Evolutionary conservation across 75 land plant genomes (phyloP).

Genomic region (Isoetes taiwanensis): DNA sequence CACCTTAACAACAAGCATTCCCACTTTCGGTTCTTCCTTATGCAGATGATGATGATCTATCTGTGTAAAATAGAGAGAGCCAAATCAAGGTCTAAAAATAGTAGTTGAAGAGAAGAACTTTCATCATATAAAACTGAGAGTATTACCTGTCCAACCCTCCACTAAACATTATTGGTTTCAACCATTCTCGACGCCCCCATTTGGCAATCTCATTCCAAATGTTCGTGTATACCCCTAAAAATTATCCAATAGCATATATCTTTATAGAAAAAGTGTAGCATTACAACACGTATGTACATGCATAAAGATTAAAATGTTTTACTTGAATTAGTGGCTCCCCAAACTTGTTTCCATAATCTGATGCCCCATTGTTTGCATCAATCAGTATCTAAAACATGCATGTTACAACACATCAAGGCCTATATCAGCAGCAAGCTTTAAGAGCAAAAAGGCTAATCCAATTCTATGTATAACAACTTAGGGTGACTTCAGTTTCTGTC

Average conservation of each 20-base stretch:
- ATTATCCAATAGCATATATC: no score
- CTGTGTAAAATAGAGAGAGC: constrained; percentile 9
- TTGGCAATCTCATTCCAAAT: constrained; percentile 84
- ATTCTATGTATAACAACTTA: background rate
- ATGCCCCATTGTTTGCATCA: constrained; percentile 91
- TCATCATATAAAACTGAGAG: background rate
- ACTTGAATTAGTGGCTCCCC: constrained; percentile 96
- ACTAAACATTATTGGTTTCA: constrained; percentile 97
- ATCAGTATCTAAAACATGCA: constrained; percentile 62
- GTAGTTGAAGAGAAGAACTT: no score
- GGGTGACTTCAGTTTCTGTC: background rate
- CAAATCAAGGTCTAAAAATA: no score
- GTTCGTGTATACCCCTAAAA: constrained; percentile 69
- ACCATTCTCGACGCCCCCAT: constrained; percentile 94
- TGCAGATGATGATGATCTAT: constrained; percentile 73
- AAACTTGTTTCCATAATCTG: constrained; percentile 96
- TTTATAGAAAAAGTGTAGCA: no score
- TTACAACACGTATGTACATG: no score
- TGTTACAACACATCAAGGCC: no score
- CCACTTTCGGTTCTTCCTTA: constrained; percentile 75
- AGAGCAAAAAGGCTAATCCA: background rate
- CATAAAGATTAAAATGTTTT: no score
- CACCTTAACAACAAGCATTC: constrained; percentile 92
- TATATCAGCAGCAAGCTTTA: constrained; percentile 2
- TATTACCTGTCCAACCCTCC: constrained; percentile 88